These are phyloP conservation scores for Juncus inflexus DNA, from an alignment of 176 grass and related monocot genomes.

Conservation along the genomic window DNA sequence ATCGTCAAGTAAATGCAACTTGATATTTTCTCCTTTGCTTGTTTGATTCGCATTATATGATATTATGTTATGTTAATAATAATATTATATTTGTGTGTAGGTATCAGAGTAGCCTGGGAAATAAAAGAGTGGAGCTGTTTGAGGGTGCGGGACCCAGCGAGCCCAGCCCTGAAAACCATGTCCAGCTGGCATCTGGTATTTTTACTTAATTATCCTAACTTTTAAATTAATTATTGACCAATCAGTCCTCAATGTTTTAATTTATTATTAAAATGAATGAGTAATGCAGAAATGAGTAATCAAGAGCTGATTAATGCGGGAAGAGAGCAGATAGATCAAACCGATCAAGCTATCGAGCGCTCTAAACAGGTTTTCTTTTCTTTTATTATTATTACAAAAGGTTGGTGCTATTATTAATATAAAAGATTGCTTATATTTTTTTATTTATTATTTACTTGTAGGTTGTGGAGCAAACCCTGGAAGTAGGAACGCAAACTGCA, in stretches of 20 bases:
- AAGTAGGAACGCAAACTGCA: constrained; percentile 96
- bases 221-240: no score
- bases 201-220: background rate
- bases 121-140: constrained; percentile 93
- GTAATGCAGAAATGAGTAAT: constrained; percentile 78
- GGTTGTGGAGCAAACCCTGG: constrained; percentile 95
- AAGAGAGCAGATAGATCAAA: constrained; percentile 91
- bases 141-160: constrained; percentile 69
- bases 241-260: no score
- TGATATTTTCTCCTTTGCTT: background rate
- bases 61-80: background rate
- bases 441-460: constrained; percentile 29
- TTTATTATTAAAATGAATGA: no score
- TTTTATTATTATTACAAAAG: background rate
- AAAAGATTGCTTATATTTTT: background rate
- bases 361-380: constrained; percentile 61
- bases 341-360: constrained; percentile 88
- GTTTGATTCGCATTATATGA: constrained; percentile 1
- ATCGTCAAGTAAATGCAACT: background rate
- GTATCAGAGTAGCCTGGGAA: constrained; percentile 91
- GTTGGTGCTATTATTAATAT: background rate
- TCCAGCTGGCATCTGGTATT: constrained; percentile 78
- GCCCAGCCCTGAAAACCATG: constrained; percentile 48
- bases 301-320: constrained; percentile 79
- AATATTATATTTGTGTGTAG: constrained; percentile 35